These are phyloP conservation scores for Cryphonectria naterciae DNA, from an alignment of 2,329 filamentous ascomycete species.

Conservation along the genomic window DNA sequence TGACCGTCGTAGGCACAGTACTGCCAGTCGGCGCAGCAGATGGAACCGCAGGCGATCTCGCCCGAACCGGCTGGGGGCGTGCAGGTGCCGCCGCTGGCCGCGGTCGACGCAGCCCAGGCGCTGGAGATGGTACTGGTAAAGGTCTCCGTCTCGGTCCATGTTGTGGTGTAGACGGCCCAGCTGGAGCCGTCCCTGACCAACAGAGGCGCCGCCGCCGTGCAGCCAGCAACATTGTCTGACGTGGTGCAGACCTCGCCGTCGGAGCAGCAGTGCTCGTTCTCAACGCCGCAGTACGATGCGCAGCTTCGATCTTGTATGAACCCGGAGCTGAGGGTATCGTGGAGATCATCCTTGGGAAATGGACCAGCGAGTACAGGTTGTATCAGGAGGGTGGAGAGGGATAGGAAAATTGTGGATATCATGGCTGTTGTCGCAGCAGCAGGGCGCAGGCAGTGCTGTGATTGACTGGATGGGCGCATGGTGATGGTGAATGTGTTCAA, in stretches of 20 bases:
- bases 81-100: constrained; percentile 52
- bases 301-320: constrained; percentile 56
- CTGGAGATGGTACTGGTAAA: constrained; percentile 64
- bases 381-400: constrained; percentile 45
- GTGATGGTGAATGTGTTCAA: constrained; percentile 10
- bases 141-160: constrained; percentile 64
- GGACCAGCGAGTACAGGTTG: constrained; percentile 49
- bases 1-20: constrained; percentile 65
- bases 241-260: constrained; percentile 56
- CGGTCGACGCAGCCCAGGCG: constrained; percentile 49
- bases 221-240: constrained; percentile 53
- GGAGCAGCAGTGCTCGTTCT: constrained; percentile 61
- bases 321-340: constrained; percentile 50
- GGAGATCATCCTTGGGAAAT: constrained; percentile 53
- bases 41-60: constrained; percentile 66
- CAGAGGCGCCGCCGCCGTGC: constrained; percentile 41
- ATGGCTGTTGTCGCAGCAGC: constrained; percentile 9
- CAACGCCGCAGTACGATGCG: constrained; percentile 56
- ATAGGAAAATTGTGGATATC: constrained; percentile 20
- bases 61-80: constrained; percentile 51
- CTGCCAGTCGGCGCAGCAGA: constrained; percentile 73
- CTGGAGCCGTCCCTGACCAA: constrained; percentile 33
- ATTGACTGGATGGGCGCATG: constrained; percentile 19
- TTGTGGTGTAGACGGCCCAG: constrained; percentile 52
- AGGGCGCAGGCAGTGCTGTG: constrained; percentile 15